phyloP scores from a whole-genome alignment of 768 basidiomycete species.

The Trametes meyenii region DNA sequence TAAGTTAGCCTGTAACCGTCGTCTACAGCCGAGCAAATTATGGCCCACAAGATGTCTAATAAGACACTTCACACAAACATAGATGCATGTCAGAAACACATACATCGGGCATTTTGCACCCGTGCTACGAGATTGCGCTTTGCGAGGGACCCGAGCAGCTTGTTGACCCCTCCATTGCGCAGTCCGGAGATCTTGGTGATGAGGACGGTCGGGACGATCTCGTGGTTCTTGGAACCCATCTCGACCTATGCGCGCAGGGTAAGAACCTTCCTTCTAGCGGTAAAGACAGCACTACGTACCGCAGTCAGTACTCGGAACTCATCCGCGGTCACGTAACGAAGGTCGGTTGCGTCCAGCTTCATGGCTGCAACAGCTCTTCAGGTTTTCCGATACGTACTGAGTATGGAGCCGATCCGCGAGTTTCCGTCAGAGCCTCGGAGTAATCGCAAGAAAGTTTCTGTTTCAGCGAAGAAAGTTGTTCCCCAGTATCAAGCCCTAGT shows the following conservation, averaged over 20 bases:
- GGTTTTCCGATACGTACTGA: background rate
- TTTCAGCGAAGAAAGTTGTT: background rate
- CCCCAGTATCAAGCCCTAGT: background rate
- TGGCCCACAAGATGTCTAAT: background rate
- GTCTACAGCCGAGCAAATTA: conserved; percentile 50
- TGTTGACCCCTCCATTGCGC: conserved; percentile 91
- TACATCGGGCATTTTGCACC: conserved; percentile 93
- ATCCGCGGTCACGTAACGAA: conserved; percentile 88
- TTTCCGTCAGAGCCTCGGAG: no score
- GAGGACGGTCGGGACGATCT: conserved; percentile 87
- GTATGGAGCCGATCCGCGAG: no score
- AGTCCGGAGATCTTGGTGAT: conserved; percentile 94
- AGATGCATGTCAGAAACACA: conserved; percentile 26
- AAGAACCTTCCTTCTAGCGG: background rate
- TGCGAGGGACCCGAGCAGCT: conserved; percentile 84
- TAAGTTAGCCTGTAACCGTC: conserved; percentile 98
- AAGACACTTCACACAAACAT: background rate
- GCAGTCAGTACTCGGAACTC: conserved; percentile 98
- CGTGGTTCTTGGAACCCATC: conserved; percentile 98
- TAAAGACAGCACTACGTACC: conserved; percentile 42
- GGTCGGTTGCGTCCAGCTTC: conserved; percentile 94
- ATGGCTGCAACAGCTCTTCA: conserved; percentile 42
- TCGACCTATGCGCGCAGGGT: conserved; percentile 68
- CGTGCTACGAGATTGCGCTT: conserved; percentile 89
- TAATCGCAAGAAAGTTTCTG: no score